Evolutionary conservation across 2,329 filamentous ascomycete genomes (phyloP).

Genomic region (Aspergillus terreus): DNA sequence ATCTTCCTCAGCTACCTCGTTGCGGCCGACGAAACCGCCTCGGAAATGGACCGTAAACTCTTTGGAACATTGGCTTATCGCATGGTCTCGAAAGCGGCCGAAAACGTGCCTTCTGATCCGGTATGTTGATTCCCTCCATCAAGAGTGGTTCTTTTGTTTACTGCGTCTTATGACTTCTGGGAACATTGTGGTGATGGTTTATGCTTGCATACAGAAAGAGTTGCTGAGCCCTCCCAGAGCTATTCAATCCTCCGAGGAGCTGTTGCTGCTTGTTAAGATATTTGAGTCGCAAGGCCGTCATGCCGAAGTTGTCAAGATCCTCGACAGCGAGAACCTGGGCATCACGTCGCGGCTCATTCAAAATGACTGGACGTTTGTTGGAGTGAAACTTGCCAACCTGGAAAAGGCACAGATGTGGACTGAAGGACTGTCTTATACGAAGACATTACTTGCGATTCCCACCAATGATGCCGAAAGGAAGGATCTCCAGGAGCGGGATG

Average conservation of each 20-base stretch:
- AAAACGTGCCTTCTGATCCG: constrained; percentile 40
- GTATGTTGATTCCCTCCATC: constrained; percentile 27
- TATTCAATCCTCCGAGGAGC: constrained; percentile 45
- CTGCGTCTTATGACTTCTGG: constrained; percentile 3
- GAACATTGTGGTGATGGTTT: constrained; percentile 18
- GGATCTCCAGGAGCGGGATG: constrained; percentile 36
- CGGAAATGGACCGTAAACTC: constrained; percentile 42
- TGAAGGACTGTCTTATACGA: constrained; percentile 34
- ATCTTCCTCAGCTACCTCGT: constrained; percentile 46
- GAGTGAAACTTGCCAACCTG: constrained; percentile 36
- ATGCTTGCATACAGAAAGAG: constrained; percentile 33
- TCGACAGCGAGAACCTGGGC: constrained; percentile 41
- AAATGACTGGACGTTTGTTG: constrained; percentile 41
- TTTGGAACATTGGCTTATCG: constrained; percentile 50
- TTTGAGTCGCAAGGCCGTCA: constrained; percentile 39
- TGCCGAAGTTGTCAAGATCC: constrained; percentile 39
- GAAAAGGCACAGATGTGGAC: constrained; percentile 38
- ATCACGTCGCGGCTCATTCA: constrained; percentile 40
- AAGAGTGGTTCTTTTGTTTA: not conserved
- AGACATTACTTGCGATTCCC: constrained; percentile 33
- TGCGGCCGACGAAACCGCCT: constrained; percentile 31
- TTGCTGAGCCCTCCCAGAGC: constrained; percentile 39
- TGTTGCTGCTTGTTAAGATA: constrained; percentile 43
- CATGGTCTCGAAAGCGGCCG: constrained; percentile 46
- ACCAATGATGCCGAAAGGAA: constrained; percentile 27